Evolutionary conservation across 352 stramenopile genomes (phyloP).

Genomic region (Phytopythium chamaehyphon): DNA sequence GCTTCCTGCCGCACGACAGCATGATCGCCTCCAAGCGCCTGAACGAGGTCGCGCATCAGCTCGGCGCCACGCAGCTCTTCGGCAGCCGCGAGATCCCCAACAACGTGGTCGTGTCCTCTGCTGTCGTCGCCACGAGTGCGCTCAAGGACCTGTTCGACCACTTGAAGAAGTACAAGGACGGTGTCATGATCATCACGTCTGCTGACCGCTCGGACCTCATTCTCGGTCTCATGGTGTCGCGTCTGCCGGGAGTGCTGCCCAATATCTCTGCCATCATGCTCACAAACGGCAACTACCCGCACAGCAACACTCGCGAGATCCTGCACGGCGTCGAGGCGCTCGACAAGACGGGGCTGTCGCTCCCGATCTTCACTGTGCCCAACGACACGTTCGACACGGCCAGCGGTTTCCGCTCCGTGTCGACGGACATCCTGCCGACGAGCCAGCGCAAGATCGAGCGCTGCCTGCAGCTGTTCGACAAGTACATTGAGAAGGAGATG

Average conservation of each 20-base stretch:
- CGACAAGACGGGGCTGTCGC: conserved; percentile 59
- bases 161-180: conserved; percentile 77
- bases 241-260: conserved; percentile 60
- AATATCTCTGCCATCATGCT: conserved; percentile 68
- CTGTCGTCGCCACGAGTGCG: conserved; percentile 60
- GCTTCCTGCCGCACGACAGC: conserved; percentile 62
- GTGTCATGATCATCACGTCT: conserved; percentile 71
- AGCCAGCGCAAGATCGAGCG: conserved; percentile 69
- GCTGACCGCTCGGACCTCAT: conserved; percentile 71
- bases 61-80: conserved; percentile 64
- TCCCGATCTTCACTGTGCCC: conserved; percentile 69
- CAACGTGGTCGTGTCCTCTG: conserved; percentile 62
- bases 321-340: conserved; percentile 61
- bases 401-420: conserved; percentile 50
- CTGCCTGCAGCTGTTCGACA: conserved; percentile 58
- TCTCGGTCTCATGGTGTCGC: conserved; percentile 61
- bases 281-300: conserved; percentile 72
- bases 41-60: conserved; percentile 67
- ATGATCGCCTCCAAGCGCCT: conserved; percentile 72
- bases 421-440: conserved; percentile 63
- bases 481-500: conserved; percentile 58
- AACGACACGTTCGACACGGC: conserved; percentile 64
- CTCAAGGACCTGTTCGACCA: conserved; percentile 73
- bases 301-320: conserved; percentile 72
- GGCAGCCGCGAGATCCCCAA: conserved; percentile 56